phyloP scores from a whole-genome alignment of 768 basidiomycete species.

The Tylopilus sp. region DNA sequence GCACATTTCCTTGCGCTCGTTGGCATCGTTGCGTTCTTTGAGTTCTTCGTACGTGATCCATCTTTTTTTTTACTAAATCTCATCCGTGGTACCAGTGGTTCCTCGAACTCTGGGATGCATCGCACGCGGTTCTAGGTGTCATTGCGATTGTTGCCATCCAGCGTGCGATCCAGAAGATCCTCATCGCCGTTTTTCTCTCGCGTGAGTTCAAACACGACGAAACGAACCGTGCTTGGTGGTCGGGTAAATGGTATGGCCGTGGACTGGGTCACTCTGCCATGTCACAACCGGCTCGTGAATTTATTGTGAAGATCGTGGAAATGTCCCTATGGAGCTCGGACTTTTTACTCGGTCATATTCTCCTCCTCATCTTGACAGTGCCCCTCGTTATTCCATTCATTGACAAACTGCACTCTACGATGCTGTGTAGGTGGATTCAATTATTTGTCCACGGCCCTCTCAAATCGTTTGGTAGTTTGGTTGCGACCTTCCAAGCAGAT shows the following conservation, averaged over 20 bases:
- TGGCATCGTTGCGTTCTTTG: conserved; percentile 87
- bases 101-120: conserved; percentile 95
- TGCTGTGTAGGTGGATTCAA: conserved; percentile 66
- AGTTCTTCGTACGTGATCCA: conserved; percentile 77
- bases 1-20: conserved; percentile 82
- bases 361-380: conserved; percentile 83
- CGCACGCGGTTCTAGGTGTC: conserved; percentile 91
- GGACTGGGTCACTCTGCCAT: conserved; percentile 88
- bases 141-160: conserved; percentile 89
- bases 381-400: conserved; percentile 83
- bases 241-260: conserved; percentile 95
- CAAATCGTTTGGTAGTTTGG: conserved; percentile 63
- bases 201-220: conserved; percentile 99
- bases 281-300: conserved; percentile 96
- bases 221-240: conserved; percentile 99
- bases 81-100: conserved; percentile 64
- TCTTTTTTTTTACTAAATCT: conserved; percentile 29
- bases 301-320: conserved; percentile 97
- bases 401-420: conserved; percentile 88
- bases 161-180: conserved; percentile 88
- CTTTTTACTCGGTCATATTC: conserved; percentile 81
- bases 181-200: conserved; percentile 91
- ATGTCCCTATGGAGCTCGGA: conserved; percentile 97
- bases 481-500: conserved; percentile 93
- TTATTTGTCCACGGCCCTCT: neutral